Evolutionary conservation across 2,329 filamentous ascomycete species (phyloP).

Genomic region (Scedosporium minutisporum): DNA sequence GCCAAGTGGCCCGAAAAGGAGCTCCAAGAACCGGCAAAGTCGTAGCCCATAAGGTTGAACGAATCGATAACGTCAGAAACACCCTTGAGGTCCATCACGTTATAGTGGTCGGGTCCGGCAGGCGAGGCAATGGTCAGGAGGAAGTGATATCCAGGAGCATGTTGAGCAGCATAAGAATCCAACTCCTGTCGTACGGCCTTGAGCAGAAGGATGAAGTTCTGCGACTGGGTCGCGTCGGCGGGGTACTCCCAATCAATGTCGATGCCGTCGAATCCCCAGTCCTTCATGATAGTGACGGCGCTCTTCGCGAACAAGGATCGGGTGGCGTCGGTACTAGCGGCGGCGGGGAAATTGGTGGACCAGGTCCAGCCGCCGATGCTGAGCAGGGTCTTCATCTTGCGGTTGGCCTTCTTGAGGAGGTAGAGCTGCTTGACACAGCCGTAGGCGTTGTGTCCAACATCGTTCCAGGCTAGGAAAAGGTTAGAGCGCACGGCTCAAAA

Average conservation of each 20-base stretch:
- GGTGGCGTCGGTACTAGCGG: slow-evolving; percentile 51
- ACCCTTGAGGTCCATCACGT: no score
- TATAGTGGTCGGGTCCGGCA: no score
- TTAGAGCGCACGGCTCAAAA: no score
- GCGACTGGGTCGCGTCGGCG: slow-evolving; percentile 11
- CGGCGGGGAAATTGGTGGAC: slow-evolving; percentile 62
- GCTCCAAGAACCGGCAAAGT: no score
- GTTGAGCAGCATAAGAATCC: no score
- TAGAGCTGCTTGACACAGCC: slow-evolving; percentile 75
- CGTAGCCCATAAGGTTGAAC: no score
- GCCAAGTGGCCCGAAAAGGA: no score
- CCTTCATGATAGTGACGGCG: slow-evolving; percentile 59
- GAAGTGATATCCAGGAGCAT: no score
- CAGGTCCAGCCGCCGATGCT: slow-evolving; percentile 84
- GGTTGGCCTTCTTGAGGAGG: slow-evolving; percentile 66
- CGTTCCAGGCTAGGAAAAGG: slow-evolving; percentile 40
- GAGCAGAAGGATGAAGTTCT: no score
- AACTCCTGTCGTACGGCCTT: no score
- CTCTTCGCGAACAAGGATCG: slow-evolving; percentile 59
- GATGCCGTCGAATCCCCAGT: slow-evolving; percentile 54
- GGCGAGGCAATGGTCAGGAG: no score
- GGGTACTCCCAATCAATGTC: slow-evolving; percentile 33
- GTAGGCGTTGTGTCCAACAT: slow-evolving; percentile 62
- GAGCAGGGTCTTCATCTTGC: slow-evolving; percentile 67
- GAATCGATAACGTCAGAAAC: no score